Base-by-base conservation (phyloP, 495 filamentous ascomycete genomes). In the Aspergillus steynii region DNA sequence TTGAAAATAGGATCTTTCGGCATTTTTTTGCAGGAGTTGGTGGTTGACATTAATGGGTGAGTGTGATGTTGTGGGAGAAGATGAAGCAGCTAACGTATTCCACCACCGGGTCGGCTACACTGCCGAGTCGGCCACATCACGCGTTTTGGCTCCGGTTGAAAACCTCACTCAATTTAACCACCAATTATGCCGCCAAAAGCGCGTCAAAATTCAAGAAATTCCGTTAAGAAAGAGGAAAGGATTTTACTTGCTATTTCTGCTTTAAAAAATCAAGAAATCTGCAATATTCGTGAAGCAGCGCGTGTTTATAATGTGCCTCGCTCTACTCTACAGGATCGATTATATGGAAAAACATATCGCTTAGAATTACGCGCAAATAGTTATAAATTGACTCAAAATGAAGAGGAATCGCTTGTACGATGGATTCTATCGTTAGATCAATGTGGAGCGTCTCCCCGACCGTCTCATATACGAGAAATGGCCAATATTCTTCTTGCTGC, bases 21-120 rank as follows among this genome's bases (percentile, higher is more conserved):
- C n/a, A n/a, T n/a, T n/a, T n/a, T n/a, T n/a, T n/a, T n/a, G n/a
- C n/a, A n/a, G n/a, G n/a, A n/a, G n/a, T n/a, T n/a, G n/a, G n/a
- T n/a, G n/a, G n/a, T n/a, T n/a, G n/a, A n/a, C n/a, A n/a, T n/a
- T n/a, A n/a, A n/a, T n/a, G n/a, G n/a, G n/a, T n/a, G n/a, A n/a
- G n/a, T n/a, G n/a, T n/a, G n/a, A n/a, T n/a, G n/a, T n/a, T n/a
- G n/a, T n/a, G n/a, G n/a, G n/a, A n/a, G n/a, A n/a, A n/a, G n/a
- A n/a, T n/a, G n/a, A n/a, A n/a, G n/a, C n/a, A n/a, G n/a, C n/a
- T 53, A 53, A 53, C 50, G 50, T 53, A 53, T 28, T 53, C 50
- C 25, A 31, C 28, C 26, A 53, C 20, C 50, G 50, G 28, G 50
- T 53, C 50, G 50, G 50, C 50, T 14, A n/a, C 28, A 31, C 28